Base-by-base conservation (phyloP, 2,329 filamentous ascomycete genomes). In the Sporothrix pseudoabietina region DNA sequence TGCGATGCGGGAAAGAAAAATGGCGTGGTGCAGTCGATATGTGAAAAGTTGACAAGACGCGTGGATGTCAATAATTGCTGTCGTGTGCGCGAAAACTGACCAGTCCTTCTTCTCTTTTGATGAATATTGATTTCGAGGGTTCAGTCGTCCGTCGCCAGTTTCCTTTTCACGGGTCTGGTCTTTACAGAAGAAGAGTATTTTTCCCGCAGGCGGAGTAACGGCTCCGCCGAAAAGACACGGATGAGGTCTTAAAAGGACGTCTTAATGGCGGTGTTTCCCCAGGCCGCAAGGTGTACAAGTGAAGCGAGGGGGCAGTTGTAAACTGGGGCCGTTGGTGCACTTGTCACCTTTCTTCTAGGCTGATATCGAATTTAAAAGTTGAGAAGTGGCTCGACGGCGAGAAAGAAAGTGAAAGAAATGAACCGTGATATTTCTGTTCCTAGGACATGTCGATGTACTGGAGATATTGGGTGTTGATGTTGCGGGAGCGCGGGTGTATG, bases 401-500 rank as follows among this genome's bases (percentile, higher is more conserved):
- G 71, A 66, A 22, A 69, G 35, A 69, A 35, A 26, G 12, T 59
- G 32, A 72, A 61, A 72, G 54, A 66, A 65, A 70, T 52, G 32
- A 71, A 69, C 57, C 57, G 55, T 70, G 49, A 59, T 72, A 73
- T 68, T 61, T 75, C 72, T 74, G 74, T 69, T 75, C 71, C 61
- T 75, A 74, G 55, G 63, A 75, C 74, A 75, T 75, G 69, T 72
- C 72, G 74, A 19, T 16, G 12, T 69, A 65, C 65, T 47, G 72
- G n/a, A 68, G 72, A 47, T 73, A 69, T 55, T 69, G 70, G 32
- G n/a, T 73, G 68, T 61, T n/a, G 16, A 71, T 52, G 68, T 35
- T 66, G 69, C 30, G 55, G 22, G 30, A 19, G 66, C 32, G 57
- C 32, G 54, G 54, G 22, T n/a, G 71, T 54, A 26, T 65, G 9